Evolutionary conservation across 345 rosid genomes (phyloP).

Genomic region (Gossypium ekmanianum): DNA sequence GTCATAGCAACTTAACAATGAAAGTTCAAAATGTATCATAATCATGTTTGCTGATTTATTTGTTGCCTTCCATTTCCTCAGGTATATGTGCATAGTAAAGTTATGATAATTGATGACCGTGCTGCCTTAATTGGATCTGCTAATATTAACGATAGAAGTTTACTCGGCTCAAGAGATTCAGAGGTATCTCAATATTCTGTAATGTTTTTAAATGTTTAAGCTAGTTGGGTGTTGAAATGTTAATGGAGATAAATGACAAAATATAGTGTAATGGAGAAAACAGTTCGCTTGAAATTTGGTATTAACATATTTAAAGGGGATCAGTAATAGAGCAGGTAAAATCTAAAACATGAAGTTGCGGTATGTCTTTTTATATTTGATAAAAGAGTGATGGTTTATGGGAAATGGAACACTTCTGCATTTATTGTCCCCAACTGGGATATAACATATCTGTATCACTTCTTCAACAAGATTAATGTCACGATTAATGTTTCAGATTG

Average conservation of each 20-base stretch:
- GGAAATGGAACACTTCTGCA: no score
- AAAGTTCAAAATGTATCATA: slow-evolving; percentile 4
- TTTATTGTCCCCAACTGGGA: background rate
- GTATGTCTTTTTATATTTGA: background rate
- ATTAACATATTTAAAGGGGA: background rate
- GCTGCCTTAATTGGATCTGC: slow-evolving; percentile 82
- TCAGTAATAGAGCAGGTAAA: background rate
- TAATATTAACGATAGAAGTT: slow-evolving; percentile 90
- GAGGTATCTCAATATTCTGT: slow-evolving; percentile 55
- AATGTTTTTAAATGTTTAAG: background rate
- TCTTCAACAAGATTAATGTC: slow-evolving; percentile 6
- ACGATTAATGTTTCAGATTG: slow-evolving; percentile 57
- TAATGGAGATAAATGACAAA: background rate
- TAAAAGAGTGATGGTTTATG: background rate
- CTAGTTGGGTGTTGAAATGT: background rate
- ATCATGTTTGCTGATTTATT: background rate
- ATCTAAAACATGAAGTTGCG: background rate
- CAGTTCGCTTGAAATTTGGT: background rate
- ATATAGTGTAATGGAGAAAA: background rate
- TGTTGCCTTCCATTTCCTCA: slow-evolving; percentile 24
- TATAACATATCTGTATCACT: background rate
- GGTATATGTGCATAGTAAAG: slow-evolving; percentile 96
- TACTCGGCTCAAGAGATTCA: slow-evolving; percentile 98
- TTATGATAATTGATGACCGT: slow-evolving; percentile 85
- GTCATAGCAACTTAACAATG: background rate